Evolutionary conservation across 2,329 filamentous ascomycete species (phyloP).

Genomic region (Penicillium sp.): DNA sequence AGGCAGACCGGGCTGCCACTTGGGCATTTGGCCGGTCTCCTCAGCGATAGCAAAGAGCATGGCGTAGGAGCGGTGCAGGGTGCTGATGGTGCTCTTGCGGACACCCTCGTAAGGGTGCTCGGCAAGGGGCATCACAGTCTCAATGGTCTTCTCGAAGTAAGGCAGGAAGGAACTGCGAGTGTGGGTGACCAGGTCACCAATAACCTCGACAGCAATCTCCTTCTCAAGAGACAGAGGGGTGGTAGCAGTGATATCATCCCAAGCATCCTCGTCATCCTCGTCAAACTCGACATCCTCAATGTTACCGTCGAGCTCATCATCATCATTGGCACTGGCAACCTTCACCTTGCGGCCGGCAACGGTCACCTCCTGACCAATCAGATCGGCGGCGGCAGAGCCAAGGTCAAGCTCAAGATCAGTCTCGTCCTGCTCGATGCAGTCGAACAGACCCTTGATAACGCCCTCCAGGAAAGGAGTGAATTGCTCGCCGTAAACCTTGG

Average conservation of each 20-base stretch:
- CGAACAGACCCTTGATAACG: constrained; percentile 63
- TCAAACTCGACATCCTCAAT: constrained; percentile 68
- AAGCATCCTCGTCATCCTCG: constrained; percentile 73
- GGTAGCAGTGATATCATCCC: constrained; percentile 80
- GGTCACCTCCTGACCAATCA: constrained; percentile 73
- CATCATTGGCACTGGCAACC: constrained; percentile 66
- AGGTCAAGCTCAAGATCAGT: constrained; percentile 75
- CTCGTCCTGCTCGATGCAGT: constrained; percentile 87
- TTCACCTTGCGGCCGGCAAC: constrained; percentile 84
- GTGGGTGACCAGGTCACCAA: constrained; percentile 88
- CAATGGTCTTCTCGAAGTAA: constrained; percentile 86
- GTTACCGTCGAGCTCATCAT: constrained; percentile 62
- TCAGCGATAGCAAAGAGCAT: constrained; percentile 88
- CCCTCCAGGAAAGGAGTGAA: constrained; percentile 51
- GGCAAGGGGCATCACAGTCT: constrained; percentile 74
- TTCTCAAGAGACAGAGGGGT: constrained; percentile 93
- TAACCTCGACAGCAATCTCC: constrained; percentile 92
- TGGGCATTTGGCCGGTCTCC: constrained; percentile 70
- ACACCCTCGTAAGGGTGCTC: constrained; percentile 93
- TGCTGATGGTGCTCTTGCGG: constrained; percentile 86
- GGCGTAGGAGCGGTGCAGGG: constrained; percentile 89
- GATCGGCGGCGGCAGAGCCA: constrained; percentile 70
- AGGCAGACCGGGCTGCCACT: constrained; percentile 88
- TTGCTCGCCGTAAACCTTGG: constrained; percentile 83
- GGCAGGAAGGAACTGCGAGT: constrained; percentile 77